phyloP scores from a whole-genome alignment of 208 protist genomes.

The Acanthamoeba healyi region DNA sequence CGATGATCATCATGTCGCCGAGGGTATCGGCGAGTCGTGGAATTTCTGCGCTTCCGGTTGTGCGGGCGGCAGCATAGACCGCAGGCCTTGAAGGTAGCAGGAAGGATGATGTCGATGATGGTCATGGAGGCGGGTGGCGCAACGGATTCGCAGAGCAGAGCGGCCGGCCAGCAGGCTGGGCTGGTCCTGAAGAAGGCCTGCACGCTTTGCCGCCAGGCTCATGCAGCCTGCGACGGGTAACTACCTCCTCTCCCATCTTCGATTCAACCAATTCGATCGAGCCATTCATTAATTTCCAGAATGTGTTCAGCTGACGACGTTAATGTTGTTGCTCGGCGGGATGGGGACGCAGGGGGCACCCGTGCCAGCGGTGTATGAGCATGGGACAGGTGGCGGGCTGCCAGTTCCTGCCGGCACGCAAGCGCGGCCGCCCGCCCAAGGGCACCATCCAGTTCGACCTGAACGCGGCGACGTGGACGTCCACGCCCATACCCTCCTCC shows the following conservation, averaged over 20 bases:
- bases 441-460: conserved; percentile 46
- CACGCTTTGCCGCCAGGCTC: background rate
- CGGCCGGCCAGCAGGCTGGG: too few species aligned
- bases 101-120: too few species aligned
- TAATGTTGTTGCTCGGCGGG: background rate
- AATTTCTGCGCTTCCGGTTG: too few species aligned
- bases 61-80: too few species aligned
- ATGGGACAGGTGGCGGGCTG: background rate
- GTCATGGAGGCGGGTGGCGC: background rate
- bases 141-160: background rate
- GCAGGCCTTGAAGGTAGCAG: too few species aligned
- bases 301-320: too few species aligned
- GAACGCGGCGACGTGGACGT: too few species aligned
- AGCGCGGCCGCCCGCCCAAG: conserved; percentile 35
- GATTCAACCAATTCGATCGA: background rate
- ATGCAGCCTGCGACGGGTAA: conserved; percentile 27
- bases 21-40: too few species aligned
- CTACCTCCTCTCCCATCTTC: background rate
- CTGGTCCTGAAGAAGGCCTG: conserved; percentile 16
- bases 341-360: background rate
- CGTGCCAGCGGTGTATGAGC: background rate
- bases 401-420: background rate
- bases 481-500: too few species aligned
- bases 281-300: background rate
- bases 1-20: too few species aligned